Evolutionary conservation across 2,329 filamentous ascomycete genomes (phyloP), one percentile per base, ranked within the genome.

Genomic region (Dichotomopilus funicola): DNA sequence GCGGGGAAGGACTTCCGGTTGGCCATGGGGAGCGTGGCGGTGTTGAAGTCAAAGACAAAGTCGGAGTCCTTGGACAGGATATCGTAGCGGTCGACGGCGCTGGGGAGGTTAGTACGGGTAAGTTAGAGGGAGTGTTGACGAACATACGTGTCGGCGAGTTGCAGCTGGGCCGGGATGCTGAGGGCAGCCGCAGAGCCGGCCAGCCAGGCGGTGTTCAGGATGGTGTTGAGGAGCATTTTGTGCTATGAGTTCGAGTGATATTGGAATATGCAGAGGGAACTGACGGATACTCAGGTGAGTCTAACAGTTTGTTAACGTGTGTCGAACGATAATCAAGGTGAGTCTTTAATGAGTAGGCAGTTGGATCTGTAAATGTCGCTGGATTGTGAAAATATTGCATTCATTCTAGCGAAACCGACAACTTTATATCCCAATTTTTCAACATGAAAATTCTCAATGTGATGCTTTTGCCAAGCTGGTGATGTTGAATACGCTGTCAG

Each of bases 101-200:
- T 51, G 9, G 47, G 41, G 8, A 48, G 13, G 6, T 3, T 33
- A n/a, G 37, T 36, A n/a, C 40, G 40, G 10, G 11, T 42, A 38
- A 27, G 1, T 11, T 45, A 8, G 11, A 4, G 13, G 11, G 8
- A 33, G 27, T 9, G 27, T 8, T 33, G 44, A 7, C 19, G 19
- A 27, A 43, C 49, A 6, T 31, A 51, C 49, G 49, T 51, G 40
- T 51, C 49, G 40, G 49, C 49, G n/a, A 51, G 49, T 7, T 51
- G 49, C 6, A 51, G 34, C n/a, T 51, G 49, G 31, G 49, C 49
- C 11, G 49, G 49, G n/a, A 51, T 43, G 34, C 40, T 51, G 33
- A 51, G 49, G 4, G 49, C 49, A 33, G 40, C 44, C 8, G n/a
- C 49, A 5, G n/a, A 6, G n/a, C 13, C 35, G 8, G 33, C 3